These are phyloP conservation scores for Lachancea nothofagi DNA, from an alignment of 805 yeast genomes.

Conservation along the genomic window DNA sequence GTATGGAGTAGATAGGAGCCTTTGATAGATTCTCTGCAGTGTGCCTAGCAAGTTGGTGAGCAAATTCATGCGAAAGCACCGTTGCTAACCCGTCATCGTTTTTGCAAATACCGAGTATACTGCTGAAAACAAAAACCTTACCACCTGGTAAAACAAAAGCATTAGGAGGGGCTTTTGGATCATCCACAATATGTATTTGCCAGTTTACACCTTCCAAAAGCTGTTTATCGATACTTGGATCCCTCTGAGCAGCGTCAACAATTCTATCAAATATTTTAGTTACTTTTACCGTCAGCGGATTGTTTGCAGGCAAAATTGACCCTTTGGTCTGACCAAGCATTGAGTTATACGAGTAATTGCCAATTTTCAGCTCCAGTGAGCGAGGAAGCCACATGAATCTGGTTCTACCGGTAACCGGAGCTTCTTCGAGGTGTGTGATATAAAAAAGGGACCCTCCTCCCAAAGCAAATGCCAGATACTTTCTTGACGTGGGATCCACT, in stretches of 20 bases:
- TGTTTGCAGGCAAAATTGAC: conserved; percentile 52
- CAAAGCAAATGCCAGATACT: conserved; percentile 31
- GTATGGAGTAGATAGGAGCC: conserved; percentile 60
- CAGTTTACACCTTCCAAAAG: conserved; percentile 42
- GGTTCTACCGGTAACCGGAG: conserved; percentile 71
- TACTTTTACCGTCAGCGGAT: conserved; percentile 56
- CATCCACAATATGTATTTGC: conserved; percentile 75
- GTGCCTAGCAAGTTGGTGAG: conserved; percentile 92
- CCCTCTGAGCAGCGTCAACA: conserved; percentile 49
- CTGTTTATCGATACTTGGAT: conserved; percentile 33
- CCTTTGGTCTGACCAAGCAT: conserved; percentile 49
- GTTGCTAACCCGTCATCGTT: conserved; percentile 95
- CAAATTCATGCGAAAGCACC: conserved; percentile 85
- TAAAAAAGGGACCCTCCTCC: conserved; percentile 37
- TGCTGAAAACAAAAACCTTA: conserved; percentile 81
- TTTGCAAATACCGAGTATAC: conserved; percentile 69
- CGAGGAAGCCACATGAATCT: conserved; percentile 70
- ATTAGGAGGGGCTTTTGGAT: conserved; percentile 75
- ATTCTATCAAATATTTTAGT: conserved; percentile 58
- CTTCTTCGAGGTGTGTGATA: conserved; percentile 59
- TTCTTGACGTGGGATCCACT: conserved; percentile 29
- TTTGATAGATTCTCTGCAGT: conserved; percentile 75
- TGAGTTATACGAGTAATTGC: conserved; percentile 58
- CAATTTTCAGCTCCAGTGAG: conserved; percentile 57
- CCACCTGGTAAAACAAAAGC: conserved; percentile 97